These are phyloP conservation scores for Mrakia hoshinonis DNA, from an alignment of 768 basidiomycete species.

Conservation along the genomic window DNA sequence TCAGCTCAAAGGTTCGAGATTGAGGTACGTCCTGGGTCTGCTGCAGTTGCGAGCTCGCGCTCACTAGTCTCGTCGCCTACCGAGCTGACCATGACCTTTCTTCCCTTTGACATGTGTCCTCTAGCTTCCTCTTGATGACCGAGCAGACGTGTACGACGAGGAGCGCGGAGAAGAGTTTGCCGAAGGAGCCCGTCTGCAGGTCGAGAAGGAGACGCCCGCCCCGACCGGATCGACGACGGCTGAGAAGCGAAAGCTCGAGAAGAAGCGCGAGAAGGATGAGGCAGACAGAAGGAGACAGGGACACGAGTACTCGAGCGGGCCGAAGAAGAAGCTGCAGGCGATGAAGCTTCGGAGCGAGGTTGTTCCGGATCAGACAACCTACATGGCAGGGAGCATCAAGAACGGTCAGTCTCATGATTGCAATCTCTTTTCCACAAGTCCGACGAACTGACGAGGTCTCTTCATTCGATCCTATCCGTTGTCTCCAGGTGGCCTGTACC, in stretches of 20 bases:
- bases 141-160: conserved; percentile 37
- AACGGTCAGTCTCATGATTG: conserved; percentile 34
- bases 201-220: conserved; percentile 33
- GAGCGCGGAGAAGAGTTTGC: conserved; percentile 40
- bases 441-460: too few species aligned
- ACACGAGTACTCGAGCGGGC: conserved; percentile 32
- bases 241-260: conserved; percentile 18
- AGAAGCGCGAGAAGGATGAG: conserved; percentile 33
- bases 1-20: conserved; percentile 37
- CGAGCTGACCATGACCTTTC: not conserved
- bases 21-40: conserved; percentile 31
- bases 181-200: conserved; percentile 31
- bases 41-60: too few species aligned
- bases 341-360: conserved; percentile 37
- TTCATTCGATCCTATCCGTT: not conserved
- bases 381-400: conserved; percentile 39
- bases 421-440: not conserved
- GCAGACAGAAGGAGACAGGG: conserved; percentile 21
- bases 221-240: conserved; percentile 31
- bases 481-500: conserved; percentile 39
- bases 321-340: not conserved
- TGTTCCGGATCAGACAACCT: conserved; percentile 40
- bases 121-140: conserved; percentile 38
- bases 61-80: not conserved
- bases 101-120: not conserved